These are phyloP conservation scores for Ampelomyces quisqualis DNA, from an alignment of 2,329 filamentous ascomycete species.

Conservation along the genomic window DNA sequence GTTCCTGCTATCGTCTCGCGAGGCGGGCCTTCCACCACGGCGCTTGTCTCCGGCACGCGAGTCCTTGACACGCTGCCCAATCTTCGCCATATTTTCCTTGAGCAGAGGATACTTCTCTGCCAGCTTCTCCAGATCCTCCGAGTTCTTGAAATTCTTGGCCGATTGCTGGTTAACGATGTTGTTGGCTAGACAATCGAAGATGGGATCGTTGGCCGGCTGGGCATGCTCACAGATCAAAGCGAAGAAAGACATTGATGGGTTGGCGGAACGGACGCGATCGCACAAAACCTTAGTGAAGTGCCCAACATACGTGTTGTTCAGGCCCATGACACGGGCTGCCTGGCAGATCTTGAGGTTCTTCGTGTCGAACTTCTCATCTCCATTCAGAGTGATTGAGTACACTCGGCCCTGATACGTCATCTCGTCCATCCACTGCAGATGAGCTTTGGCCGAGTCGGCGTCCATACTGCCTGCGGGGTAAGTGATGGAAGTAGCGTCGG, in stretches of 20 bases:
- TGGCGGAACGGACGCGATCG: constrained; percentile 25
- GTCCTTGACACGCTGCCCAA: constrained; percentile 8
- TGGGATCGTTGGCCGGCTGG: constrained; percentile 24
- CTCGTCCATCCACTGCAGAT: constrained; percentile 29
- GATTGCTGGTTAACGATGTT: constrained; percentile 21
- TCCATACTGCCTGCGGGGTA: constrained; percentile 22
- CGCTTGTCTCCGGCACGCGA: constrained; percentile 1
- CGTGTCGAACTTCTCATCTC: constrained; percentile 13
- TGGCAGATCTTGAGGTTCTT: constrained; percentile 29
- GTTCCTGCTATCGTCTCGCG: background rate
- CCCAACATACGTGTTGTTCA: constrained; percentile 32
- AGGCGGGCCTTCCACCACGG: background rate
- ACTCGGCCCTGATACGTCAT: constrained; percentile 24
- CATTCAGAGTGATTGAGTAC: constrained; percentile 26
- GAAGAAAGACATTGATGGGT: constrained; percentile 16
- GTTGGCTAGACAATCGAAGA: constrained; percentile 33
- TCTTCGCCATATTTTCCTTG: constrained; percentile 10
- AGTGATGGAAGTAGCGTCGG: constrained; percentile 12
- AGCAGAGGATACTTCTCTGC: constrained; percentile 8
- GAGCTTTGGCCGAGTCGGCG: constrained; percentile 12
- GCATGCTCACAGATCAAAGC: constrained; percentile 18
- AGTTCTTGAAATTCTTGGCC: background rate
- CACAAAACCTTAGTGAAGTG: constrained; percentile 37
- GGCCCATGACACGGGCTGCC: constrained; percentile 25
- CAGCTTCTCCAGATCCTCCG: constrained; percentile 7